Base-by-base conservation (phyloP, 169 alveolate genomes). In the Plasmodium inui region DNA sequence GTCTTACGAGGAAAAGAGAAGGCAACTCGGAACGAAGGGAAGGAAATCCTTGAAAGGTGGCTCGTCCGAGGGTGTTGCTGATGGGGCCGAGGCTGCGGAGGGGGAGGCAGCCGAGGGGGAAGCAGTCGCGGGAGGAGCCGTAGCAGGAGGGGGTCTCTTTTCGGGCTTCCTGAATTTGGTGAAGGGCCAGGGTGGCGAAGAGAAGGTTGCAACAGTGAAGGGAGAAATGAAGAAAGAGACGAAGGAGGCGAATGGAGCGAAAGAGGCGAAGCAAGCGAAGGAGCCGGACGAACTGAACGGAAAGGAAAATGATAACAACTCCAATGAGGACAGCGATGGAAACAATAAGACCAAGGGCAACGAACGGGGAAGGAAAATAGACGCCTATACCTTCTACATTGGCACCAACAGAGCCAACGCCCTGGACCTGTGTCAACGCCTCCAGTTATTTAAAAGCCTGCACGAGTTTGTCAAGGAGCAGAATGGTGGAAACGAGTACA, bases 331-430 rank as follows among this genome's bases (percentile, higher is more conserved):
- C 17, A 81, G 86, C 79, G 88, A 88, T 44, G 53, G 28, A n/a
- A 82, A 92, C 84, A 83, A 57, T 83, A 67, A 79, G 53, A 28
- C 61, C 3, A 83, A 61, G 22, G 74, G 92, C 10, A 1, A n/a
- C 17, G 92, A 85, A 32, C 73, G 82, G 19, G 92, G 92, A 37
- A 76, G 95, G 46, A 90, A 84, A 32, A 80, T 57, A 39, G 94
- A 93, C 53, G 93, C 95, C 9, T 93, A 95, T 67, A 93, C 94
- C 2, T 91, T 93, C 46, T 86, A 70, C 32, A 82, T 95, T 32
- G 97, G 97, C 28, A 95, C 94, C 32, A 95, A 92, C 39, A 88
- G 92, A 80, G 97, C 93, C 34, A 95, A 95, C 73, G 97, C 97
- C 41, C 53, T 93, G 74, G 97, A 95, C 70, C 78, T 95, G 26